Base-by-base conservation (phyloP, 306 rosid species). In the Cucurbita argyrosperma region DNA sequence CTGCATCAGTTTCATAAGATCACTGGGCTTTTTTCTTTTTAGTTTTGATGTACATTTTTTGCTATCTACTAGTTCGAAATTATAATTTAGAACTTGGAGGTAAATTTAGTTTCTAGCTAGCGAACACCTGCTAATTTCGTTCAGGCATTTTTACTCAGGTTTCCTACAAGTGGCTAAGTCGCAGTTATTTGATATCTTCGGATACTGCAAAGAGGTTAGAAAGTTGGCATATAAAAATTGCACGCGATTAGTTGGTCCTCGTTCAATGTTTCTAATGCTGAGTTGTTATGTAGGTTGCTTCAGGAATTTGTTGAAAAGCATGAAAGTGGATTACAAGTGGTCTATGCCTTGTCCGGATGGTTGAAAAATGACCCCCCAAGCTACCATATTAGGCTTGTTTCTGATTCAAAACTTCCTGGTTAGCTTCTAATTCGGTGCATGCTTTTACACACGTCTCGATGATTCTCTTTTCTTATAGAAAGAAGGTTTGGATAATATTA, bases 91-190 rank as follows among this genome's bases (percentile, higher is more conserved):
- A 3, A 45, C 8, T 7, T 12, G 57, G 13, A 68, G n/a, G 7
- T 49, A 47, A 5, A 18, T 67, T 45, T 43, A 6, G 19, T 4
- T 45, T 42, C 49, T 8, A 38, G 72, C 19, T 72, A n/a, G 38
- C 9, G 6, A 15, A 45, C 46, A 69, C 59, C 46, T n/a, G 37
- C 55, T 49, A 23, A 46, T 54, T 43, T 53, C 8, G 16, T 58
- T 19, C 19, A 13, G n/a, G 26, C 70, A 13, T 80, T 39, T 50
- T 80, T 56, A 76, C 72, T 69, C 84, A 90, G 98, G 97, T 91
- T 83, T 91, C 97, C 37, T 95, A 95, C 85, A 91, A 95, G 74
- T 95, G 99, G 99, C 82, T 95, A 55, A 95, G 97, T 84, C 97
- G 97, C 82, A 89, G 81, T 82, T 91, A 91, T 87, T 82, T 84